phyloP scores from a whole-genome alignment of 495 filamentous ascomycete genomes.

The Mycothermus thermophilus region DNA sequence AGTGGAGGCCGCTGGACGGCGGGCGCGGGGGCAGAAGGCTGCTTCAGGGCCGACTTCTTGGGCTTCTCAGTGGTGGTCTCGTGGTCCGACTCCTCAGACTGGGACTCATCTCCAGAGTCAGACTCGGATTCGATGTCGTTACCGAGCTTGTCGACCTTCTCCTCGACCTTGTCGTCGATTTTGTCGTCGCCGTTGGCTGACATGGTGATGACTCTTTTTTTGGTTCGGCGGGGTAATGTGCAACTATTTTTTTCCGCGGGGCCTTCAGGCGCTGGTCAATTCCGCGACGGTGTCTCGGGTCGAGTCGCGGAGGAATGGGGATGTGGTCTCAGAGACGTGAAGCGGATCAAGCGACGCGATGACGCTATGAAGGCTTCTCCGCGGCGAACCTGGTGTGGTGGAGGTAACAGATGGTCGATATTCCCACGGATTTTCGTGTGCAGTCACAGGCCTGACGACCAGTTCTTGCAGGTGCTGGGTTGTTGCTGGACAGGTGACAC shows the following conservation, averaged over 20 bases:
- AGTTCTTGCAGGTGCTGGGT: conserved; percentile 10
- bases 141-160: conserved; percentile 35
- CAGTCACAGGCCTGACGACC: conserved; percentile 13
- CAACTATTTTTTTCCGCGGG: conserved; percentile 10
- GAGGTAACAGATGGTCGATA: conserved; percentile 14
- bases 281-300: not conserved
- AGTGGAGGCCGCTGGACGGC: conserved; percentile 40
- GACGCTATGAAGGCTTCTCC: too few relatives aligned
- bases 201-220: conserved; percentile 20
- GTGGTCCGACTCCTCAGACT: conserved; percentile 22
- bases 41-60: conserved; percentile 36
- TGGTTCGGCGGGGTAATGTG: conserved; percentile 18
- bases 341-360: not conserved
- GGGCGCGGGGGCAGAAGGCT: conserved; percentile 21
- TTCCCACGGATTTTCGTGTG: conserved; percentile 23
- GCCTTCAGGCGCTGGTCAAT: conserved; percentile 6
- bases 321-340: not conserved
- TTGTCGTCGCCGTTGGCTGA: conserved; percentile 32
- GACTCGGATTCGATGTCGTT: conserved; percentile 37
- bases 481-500: conserved; percentile 1
- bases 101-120: conserved; percentile 34
- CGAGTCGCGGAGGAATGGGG: not conserved
- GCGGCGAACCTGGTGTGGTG: too few relatives aligned
- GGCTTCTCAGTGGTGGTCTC: conserved; percentile 30
- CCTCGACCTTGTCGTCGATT: too few relatives aligned